A percentile compares a stretch with the other conserved stretches of the same genome.
Evolutionary conservation across 768 basidiomycete species (phyloP).

Genomic region (Gautieria morchelliformis): DNA sequence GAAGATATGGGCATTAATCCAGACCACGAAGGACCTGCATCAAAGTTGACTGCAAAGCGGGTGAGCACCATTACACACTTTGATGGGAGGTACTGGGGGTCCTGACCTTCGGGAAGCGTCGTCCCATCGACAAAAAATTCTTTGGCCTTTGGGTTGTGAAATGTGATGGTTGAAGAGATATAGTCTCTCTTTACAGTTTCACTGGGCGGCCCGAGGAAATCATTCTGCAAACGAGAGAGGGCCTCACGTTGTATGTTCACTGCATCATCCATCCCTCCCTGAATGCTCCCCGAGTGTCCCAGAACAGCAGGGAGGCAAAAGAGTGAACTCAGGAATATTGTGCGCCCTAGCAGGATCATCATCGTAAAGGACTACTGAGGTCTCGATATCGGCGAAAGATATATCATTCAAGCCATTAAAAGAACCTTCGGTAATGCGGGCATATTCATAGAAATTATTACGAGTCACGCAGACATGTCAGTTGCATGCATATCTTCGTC

Average conservation of each 20-base stretch:
- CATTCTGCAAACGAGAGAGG: slow-evolving; percentile 25
- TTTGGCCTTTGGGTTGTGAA: slow-evolving; percentile 18
- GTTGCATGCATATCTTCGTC: not conserved
- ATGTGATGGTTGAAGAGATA: slow-evolving; percentile 8
- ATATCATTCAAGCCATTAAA: not conserved
- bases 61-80: not conserved
- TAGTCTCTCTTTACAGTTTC: slow-evolving; percentile 11
- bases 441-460: not conserved
- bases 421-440: not conserved
- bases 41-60: slow-evolving; percentile 22
- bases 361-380: not conserved
- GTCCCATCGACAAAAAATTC: slow-evolving; percentile 39
- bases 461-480: not conserved
- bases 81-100: not conserved
- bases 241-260: slow-evolving; percentile 40
- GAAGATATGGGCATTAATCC: slow-evolving; percentile 23
- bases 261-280: slow-evolving; percentile 28
- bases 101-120: slow-evolving; percentile 32
- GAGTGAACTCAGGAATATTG: not conserved
- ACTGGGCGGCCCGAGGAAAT: slow-evolving; percentile 27
- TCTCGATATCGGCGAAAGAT: not conserved
- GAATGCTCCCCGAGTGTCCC: not conserved
- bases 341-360: not conserved
- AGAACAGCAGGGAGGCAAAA: not conserved
- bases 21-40: slow-evolving; percentile 25